A percentile compares a stretch with the other conserved stretches of the same genome.
Evolutionary conservation across 2,329 filamentous ascomycete genomes (phyloP).

Genomic region (Periconia macrospinosa): DNA sequence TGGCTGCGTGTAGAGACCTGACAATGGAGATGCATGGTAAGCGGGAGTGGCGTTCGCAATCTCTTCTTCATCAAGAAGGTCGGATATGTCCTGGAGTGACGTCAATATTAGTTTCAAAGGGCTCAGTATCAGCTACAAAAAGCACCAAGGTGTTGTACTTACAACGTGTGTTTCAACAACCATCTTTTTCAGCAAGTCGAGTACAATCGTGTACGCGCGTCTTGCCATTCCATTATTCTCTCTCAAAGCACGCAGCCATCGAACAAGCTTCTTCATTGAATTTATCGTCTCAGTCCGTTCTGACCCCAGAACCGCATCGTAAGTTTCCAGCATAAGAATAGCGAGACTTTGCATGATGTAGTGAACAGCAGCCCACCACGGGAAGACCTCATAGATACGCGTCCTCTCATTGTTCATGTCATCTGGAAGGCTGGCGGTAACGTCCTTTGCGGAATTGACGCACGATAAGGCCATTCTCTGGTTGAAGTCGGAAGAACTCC

Average conservation of each 20-base stretch:
- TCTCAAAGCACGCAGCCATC: constrained; percentile 38
- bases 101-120: not conserved
- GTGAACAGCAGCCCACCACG: constrained; percentile 47
- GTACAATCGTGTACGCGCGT: constrained; percentile 29
- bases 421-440: constrained; percentile 18
- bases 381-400: constrained; percentile 21
- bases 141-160: not conserved
- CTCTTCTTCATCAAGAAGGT: constrained; percentile 21
- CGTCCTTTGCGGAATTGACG: constrained; percentile 35
- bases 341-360: constrained; percentile 43
- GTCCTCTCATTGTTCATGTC: not conserved
- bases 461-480: constrained; percentile 33
- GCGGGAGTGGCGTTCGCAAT: not conserved
- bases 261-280: constrained; percentile 34
- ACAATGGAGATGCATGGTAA: no score
- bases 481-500: constrained; percentile 35
- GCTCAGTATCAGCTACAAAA: no score
- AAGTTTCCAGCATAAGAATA: constrained; percentile 42
- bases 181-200: constrained; percentile 21
- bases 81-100: constrained; percentile 14
- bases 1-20: not conserved
- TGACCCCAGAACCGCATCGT: constrained; percentile 18
- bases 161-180: constrained; percentile 2
- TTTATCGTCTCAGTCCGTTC: constrained; percentile 26
- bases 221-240: constrained; percentile 29